These are phyloP conservation scores for Diversispora eburnea DNA, from an alignment of 192 early-diverging fungal genomes.

Conservation along the genomic window DNA sequence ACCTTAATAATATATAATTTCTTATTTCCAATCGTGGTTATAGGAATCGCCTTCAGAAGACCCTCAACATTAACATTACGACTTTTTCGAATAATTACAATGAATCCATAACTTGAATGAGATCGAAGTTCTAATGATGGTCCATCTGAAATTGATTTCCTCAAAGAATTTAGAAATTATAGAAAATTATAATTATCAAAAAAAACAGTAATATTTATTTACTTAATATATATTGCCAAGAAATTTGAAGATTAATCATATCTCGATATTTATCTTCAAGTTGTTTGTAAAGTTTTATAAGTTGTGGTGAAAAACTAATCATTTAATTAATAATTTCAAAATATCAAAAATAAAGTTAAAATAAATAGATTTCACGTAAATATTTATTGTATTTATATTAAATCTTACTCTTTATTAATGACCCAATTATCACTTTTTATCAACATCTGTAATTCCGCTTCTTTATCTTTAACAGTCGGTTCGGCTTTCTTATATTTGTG, in stretches of 20 bases:
- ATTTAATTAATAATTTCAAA: background rate
- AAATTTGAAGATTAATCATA: slow-evolving; percentile 38
- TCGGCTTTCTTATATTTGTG: background rate
- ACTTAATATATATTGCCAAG: slow-evolving; percentile 38
- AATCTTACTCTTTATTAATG: slow-evolving; percentile 37
- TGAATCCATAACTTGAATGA: slow-evolving; percentile 20
- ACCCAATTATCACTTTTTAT: slow-evolving; percentile 44
- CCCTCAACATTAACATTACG: background rate
- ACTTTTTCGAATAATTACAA: background rate
- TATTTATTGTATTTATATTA: background rate
- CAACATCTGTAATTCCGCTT: background rate
- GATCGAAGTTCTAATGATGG: slow-evolving; percentile 16
- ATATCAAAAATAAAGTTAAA: too few species aligned
- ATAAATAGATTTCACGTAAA: too few species aligned
- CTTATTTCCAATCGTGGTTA: background rate
- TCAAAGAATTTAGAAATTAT: background rate
- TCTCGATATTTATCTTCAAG: slow-evolving; percentile 44
- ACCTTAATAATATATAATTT: slow-evolving; percentile 20
- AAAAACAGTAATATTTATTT: background rate
- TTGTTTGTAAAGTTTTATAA: slow-evolving; percentile 40
- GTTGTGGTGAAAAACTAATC: slow-evolving; percentile 35
- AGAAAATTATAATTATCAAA: background rate
- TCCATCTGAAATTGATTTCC: slow-evolving; percentile 2
- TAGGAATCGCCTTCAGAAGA: background rate
- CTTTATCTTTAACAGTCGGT: background rate